A percentile compares a stretch with the other conserved stretches of the same genome.
These are phyloP conservation scores for Fusarium burgessii DNA, from an alignment of 2,329 filamentous ascomycete species.

Conservation along the genomic window DNA sequence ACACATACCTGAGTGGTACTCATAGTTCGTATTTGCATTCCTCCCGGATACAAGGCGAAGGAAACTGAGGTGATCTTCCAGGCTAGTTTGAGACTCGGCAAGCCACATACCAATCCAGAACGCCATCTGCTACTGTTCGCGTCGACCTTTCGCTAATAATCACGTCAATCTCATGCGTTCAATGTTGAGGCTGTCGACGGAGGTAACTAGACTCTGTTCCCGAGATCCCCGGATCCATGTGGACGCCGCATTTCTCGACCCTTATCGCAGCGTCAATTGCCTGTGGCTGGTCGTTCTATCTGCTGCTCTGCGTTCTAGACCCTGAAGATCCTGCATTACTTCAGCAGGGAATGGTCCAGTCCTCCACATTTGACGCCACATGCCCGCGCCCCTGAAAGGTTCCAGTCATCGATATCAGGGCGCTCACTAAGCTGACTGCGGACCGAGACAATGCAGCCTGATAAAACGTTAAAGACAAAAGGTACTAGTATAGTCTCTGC, in stretches of 20 bases:
- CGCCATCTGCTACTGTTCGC: neutral
- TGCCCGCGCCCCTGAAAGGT: neutral
- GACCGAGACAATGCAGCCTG: neutral
- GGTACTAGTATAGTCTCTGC: neutral
- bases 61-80: neutral
- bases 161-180: neutral
- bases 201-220: neutral
- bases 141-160: neutral
- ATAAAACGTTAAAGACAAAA: neutral
- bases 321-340: neutral
- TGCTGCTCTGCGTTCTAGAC: neutral
- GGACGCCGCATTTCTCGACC: neutral
- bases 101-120: slow-evolving; percentile 1
- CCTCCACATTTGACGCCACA: neutral
- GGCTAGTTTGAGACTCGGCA: no score
- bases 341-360: neutral
- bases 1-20: neutral
- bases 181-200: neutral
- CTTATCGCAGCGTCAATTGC: neutral
- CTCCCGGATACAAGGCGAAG: neutral
- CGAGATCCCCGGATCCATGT: neutral
- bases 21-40: neutral
- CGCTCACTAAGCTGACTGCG: neutral
- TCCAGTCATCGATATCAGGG: neutral
- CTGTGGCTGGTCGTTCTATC: rapidly evolving